Conservation (phyloP, 2,329 filamentous ascomycete species). For the Fonsecaea pugnacius region DNA sequence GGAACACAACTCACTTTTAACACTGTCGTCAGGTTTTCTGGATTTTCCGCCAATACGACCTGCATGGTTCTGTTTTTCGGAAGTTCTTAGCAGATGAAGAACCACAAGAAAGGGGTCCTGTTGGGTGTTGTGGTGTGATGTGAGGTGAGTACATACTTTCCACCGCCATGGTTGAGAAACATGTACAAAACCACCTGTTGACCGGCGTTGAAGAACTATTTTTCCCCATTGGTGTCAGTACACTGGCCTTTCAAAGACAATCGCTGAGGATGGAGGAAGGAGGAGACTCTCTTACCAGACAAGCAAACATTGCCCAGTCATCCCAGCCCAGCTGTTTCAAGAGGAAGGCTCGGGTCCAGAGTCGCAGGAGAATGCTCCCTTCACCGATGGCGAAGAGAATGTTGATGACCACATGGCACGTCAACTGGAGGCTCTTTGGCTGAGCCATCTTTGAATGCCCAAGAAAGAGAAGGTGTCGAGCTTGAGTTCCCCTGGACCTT, state of each 20-base stretch:
- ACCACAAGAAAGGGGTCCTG: background rate
- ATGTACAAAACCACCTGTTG: background rate
- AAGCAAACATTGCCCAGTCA: background rate
- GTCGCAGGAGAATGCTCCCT: background rate
- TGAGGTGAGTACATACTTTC: background rate
- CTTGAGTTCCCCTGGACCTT: background rate
- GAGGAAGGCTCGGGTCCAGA: background rate
- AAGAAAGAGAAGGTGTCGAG: background rate
- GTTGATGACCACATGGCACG: background rate
- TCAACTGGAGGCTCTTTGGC: background rate
- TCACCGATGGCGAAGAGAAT: background rate
- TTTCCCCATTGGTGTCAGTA: background rate
- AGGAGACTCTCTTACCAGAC: background rate
- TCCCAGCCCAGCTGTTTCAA: constrained; percentile 3
- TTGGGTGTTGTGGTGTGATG: background rate
- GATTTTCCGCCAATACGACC: background rate
- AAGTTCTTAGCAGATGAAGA: background rate
- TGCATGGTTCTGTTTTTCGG: background rate
- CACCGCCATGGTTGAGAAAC: background rate
- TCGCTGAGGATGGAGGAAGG: background rate
- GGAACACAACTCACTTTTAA: background rate
- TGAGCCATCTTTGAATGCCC: background rate
- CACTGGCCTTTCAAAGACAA: background rate
- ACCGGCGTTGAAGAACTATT: background rate
- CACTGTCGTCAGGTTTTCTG: background rate